These are phyloP conservation scores for Fusarium sp. DNA, from an alignment of 2,329 filamentous ascomycete genomes.

Conservation along the genomic window DNA sequence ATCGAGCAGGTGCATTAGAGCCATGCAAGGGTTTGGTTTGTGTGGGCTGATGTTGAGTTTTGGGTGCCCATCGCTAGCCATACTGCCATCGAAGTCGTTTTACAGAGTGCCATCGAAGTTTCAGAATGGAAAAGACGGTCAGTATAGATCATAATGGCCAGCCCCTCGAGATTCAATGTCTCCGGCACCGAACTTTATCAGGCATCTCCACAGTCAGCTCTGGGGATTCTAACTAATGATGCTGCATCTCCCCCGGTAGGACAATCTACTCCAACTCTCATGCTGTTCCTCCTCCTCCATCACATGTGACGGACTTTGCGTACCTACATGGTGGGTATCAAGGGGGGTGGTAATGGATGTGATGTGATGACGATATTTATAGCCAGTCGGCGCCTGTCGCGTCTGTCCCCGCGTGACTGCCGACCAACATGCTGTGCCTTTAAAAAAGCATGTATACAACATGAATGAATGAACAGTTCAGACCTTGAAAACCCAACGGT, in stretches of 20 bases:
- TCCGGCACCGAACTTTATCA: no score
- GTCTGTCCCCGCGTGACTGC: not conserved
- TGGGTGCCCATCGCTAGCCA: not conserved
- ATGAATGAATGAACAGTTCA: not conserved
- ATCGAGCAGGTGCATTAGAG: constrained; percentile 33
- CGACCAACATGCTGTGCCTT: not conserved
- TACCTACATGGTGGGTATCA: not conserved
- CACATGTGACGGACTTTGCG: not conserved
- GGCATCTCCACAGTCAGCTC: no score
- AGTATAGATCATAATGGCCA: not conserved
- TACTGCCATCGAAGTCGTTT: not conserved
- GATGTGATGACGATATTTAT: constrained; percentile 1
- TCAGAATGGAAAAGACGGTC: not conserved
- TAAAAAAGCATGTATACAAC: no score
- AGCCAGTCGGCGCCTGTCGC: constrained; percentile 2
- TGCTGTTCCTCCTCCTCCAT: not conserved
- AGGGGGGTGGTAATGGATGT: not conserved
- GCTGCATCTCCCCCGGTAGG: not conserved
- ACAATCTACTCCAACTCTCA: not conserved
- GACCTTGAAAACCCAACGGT: not conserved
- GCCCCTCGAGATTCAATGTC: no score
- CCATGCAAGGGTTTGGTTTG: constrained; percentile 23
- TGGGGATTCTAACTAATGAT: not conserved
- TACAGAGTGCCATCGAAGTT: constrained; percentile 1
- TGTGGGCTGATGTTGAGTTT: constrained; percentile 30